A percentile compares a stretch with the other conserved stretches of the same genome.
Conservation (phyloP, 148 eudicot species). For the Camellia granthamiana region DNA sequence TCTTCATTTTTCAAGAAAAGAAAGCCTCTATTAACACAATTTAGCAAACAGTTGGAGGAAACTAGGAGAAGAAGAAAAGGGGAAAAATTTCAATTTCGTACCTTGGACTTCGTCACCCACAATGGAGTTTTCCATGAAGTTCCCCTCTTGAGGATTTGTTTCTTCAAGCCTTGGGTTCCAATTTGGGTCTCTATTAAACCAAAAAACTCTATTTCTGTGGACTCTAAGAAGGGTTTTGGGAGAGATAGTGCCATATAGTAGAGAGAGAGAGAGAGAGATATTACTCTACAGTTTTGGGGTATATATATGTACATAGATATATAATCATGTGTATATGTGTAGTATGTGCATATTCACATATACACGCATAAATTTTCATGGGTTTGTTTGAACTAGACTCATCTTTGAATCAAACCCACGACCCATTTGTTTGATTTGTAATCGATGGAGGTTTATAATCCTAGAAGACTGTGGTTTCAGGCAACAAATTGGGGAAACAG, state of each 20-base stretch:
- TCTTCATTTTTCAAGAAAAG: background rate
- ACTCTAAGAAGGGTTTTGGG: background rate
- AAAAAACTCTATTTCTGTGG: background rate
- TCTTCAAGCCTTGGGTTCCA: constrained; percentile 35
- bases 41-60: background rate
- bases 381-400: too few relatives aligned
- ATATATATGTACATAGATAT: background rate
- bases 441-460: too few relatives aligned
- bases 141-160: constrained; percentile 35
- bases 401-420: too few relatives aligned
- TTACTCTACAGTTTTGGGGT: too few relatives aligned
- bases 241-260: constrained; percentile 21
- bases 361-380: too few relatives aligned
- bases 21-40: background rate
- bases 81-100: constrained; percentile 4
- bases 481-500: too few relatives aligned
- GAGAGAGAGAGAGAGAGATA: background rate
- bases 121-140: constrained; percentile 45
- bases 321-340: too few relatives aligned
- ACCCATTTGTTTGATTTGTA: too few relatives aligned
- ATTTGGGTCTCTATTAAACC: constrained; percentile 17
- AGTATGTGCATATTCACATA: too few relatives aligned
- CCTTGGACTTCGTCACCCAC: constrained; percentile 57
- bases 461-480: too few relatives aligned
- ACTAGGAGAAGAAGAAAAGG: background rate